Percentiles rank a stretch among this genome's conserved stretches.
Evolutionary conservation across 148 eudicot species (phyloP).

Genomic region (Chenopodium formosanum): DNA sequence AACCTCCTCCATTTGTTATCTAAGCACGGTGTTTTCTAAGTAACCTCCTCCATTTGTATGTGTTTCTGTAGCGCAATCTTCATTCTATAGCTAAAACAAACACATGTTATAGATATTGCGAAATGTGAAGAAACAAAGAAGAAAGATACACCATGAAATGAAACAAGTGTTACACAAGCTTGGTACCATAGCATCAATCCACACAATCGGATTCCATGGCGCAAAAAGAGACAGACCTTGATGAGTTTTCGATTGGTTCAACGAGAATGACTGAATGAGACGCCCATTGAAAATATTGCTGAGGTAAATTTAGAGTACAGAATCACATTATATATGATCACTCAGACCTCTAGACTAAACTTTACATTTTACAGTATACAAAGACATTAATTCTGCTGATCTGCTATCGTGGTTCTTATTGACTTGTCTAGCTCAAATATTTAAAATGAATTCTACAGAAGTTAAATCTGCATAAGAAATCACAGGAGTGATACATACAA

Average conservation of each 20-base stretch:
- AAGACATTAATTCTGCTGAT: not conserved
- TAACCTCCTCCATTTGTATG: too few relatives aligned
- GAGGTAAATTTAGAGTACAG: not conserved
- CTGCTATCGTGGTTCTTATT: not conserved
- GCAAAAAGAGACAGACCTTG: constrained; percentile 28
- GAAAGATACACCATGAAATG: constrained; percentile 33
- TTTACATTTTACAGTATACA: not conserved
- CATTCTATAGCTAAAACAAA: too few relatives aligned
- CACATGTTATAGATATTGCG: too few relatives aligned
- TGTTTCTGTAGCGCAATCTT: too few relatives aligned
- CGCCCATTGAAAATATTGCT: too few relatives aligned
- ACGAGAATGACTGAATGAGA: constrained; percentile 10
- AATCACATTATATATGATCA: not conserved
- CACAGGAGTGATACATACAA: not conserved
- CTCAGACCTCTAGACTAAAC: not conserved
- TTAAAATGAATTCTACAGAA: not conserved
- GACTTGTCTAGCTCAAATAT: not conserved
- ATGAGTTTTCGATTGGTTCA: constrained; percentile 23
- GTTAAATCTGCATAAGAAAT: not conserved
- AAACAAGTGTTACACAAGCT: constrained; percentile 38
- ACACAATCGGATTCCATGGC: not conserved
- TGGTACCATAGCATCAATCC: not conserved
- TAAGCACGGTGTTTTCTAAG: too few relatives aligned
- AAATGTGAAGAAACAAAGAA: constrained; percentile 25
- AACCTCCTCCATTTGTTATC: too few relatives aligned